These are phyloP conservation scores for Lizonia empirigonia DNA, from an alignment of 2,329 filamentous ascomycete species.

Conservation along the genomic window DNA sequence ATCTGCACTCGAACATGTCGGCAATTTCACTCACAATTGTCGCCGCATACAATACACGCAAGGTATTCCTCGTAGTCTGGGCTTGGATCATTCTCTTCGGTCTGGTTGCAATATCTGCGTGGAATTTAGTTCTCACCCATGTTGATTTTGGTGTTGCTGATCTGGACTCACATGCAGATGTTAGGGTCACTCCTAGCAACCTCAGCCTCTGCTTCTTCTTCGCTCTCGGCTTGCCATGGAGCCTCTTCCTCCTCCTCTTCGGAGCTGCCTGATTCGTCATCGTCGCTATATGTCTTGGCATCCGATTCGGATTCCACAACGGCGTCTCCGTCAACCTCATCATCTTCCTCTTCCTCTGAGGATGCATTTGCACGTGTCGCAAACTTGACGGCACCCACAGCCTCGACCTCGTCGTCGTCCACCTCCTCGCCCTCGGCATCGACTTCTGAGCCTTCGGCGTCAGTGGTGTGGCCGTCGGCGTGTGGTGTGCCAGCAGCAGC, in stretches of 20 bases:
- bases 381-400: slow-evolving; percentile 51
- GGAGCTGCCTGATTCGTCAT: slow-evolving; percentile 48
- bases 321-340: slow-evolving; percentile 49
- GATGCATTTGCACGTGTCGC: slow-evolving; percentile 36
- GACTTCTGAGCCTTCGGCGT: slow-evolving; percentile 51
- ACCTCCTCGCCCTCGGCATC: slow-evolving; percentile 52
- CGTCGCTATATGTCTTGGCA: slow-evolving; percentile 46
- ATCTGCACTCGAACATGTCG: slow-evolving; percentile 30
- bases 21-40: slow-evolving; percentile 70
- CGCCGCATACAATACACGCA: slow-evolving; percentile 76
- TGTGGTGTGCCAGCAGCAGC: slow-evolving; percentile 26
- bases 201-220: slow-evolving; percentile 63
- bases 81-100: slow-evolving; percentile 80
- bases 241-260: slow-evolving; percentile 65
- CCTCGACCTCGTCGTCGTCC: slow-evolving; percentile 59
- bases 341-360: slow-evolving; percentile 50
- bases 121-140: slow-evolving; percentile 20
- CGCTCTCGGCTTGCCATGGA: slow-evolving; percentile 60
- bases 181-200: slow-evolving; percentile 59
- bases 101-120: slow-evolving; percentile 77
- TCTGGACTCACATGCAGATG: slow-evolving; percentile 66
- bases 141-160: slow-evolving; percentile 16
- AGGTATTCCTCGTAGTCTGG: slow-evolving; percentile 83
- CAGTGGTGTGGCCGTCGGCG: slow-evolving; percentile 43
- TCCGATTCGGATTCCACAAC: slow-evolving; percentile 46